Conservation (phyloP, 768 basidiomycete genomes). For the Kondoa subrosea region DNA sequence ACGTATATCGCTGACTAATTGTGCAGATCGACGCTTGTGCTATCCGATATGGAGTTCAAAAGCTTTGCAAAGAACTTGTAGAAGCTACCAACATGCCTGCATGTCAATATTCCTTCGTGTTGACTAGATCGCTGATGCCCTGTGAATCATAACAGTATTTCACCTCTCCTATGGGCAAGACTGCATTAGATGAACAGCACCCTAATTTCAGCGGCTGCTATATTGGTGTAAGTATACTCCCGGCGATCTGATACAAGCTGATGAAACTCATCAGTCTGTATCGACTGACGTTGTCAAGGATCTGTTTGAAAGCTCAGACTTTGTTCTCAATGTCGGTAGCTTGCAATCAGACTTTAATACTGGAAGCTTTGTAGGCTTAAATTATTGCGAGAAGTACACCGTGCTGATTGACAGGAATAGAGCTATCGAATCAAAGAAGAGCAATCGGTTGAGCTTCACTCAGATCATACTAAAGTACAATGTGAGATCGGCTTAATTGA, state of each 20-base stretch:
- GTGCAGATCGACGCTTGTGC: conserved; percentile 50
- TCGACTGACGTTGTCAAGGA: conserved; percentile 50
- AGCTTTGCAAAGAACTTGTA: conserved; percentile 49
- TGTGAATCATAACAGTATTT: conserved; percentile 17
- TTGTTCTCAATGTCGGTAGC: conserved; percentile 48
- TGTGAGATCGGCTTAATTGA: conserved; percentile 7
- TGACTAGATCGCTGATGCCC: too few species aligned
- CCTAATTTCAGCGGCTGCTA: conserved; percentile 64
- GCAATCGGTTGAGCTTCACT: conserved; percentile 38
- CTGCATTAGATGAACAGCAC: conserved; percentile 51
- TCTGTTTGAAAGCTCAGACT: conserved; percentile 54
- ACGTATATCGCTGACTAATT: background rate
- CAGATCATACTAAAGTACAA: conserved; percentile 40
- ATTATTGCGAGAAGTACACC: too few species aligned
- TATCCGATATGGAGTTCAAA: conserved; percentile 49
- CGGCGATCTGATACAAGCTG: too few species aligned
- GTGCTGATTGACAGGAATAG: too few species aligned
- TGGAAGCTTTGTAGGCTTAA: conserved; percentile 67
- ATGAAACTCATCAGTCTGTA: too few species aligned
- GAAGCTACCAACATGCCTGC: conserved; percentile 42
- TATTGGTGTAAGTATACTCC: too few species aligned
- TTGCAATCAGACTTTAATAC: conserved; percentile 62
- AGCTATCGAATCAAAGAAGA: conserved; percentile 19
- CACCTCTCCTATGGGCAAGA: conserved; percentile 43
- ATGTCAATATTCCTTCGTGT: background rate